These are phyloP conservation scores for Diaporthe australafricana DNA, from an alignment of 2,329 filamentous ascomycete species.

Conservation along the genomic window DNA sequence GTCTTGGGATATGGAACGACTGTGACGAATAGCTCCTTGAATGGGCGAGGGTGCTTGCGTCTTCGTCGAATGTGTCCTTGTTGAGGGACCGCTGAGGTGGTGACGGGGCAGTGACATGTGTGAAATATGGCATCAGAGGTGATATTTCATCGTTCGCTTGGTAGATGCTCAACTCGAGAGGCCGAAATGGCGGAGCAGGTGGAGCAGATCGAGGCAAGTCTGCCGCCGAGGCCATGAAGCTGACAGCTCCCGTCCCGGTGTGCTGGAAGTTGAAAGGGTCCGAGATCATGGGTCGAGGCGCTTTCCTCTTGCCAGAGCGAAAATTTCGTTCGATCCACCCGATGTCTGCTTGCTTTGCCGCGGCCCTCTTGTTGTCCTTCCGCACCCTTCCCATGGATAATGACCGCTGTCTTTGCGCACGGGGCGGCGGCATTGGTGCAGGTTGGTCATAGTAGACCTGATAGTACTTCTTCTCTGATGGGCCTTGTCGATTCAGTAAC, in stretches of 20 bases:
- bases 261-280: slow-evolving; percentile 71
- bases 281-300: slow-evolving; percentile 68
- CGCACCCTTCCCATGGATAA: slow-evolving; percentile 33
- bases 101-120: slow-evolving; percentile 49
- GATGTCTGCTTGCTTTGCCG: slow-evolving; percentile 22
- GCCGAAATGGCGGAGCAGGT: slow-evolving; percentile 58
- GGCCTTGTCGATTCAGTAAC: slow-evolving; percentile 32
- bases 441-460: slow-evolving; percentile 50
- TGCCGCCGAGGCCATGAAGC: slow-evolving; percentile 47
- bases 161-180: slow-evolving; percentile 69
- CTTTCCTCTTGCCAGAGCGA: slow-evolving; percentile 35
- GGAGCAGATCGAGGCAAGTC: slow-evolving; percentile 46
- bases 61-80: slow-evolving; percentile 46
- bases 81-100: slow-evolving; percentile 55
- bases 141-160: slow-evolving; percentile 60
- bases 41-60: slow-evolving; percentile 50
- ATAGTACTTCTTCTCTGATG: slow-evolving; percentile 36
- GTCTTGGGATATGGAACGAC: slow-evolving; percentile 68
- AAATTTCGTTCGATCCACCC: slow-evolving; percentile 37
- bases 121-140: slow-evolving; percentile 66
- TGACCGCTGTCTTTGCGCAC: slow-evolving; percentile 42
- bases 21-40: slow-evolving; percentile 62
- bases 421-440: slow-evolving; percentile 49
- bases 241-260: slow-evolving; percentile 60
- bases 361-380: slow-evolving; percentile 35